A percentile compares a stretch with the other conserved stretches of the same genome.
Evolutionary conservation across 2,329 filamentous ascomycete species (phyloP).

Genomic region (Nannizziopsis barbatae): DNA sequence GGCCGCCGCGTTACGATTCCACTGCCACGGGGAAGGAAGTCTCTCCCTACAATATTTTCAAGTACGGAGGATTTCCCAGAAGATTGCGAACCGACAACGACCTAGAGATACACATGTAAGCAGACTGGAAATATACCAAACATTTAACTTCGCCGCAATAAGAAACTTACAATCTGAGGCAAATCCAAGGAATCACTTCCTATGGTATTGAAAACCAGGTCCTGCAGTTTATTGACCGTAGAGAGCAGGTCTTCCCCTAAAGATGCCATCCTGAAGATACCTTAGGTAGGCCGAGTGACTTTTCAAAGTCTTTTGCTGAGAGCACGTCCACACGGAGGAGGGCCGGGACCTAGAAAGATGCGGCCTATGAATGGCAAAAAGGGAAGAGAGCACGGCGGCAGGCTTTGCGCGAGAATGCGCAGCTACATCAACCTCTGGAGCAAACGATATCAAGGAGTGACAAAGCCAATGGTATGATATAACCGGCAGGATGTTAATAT

Average conservation of each 20-base stretch:
- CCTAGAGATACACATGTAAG: conserved; percentile 44
- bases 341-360: neutral
- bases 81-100: conserved; percentile 96
- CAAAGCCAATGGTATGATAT: neutral
- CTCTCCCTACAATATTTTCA: conserved; percentile 95
- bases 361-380: neutral
- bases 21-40: conserved; percentile 91
- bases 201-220: conserved; percentile 98
- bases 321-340: neutral
- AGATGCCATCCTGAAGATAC: conserved; percentile 60
- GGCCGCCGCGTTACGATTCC: conserved; percentile 93
- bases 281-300: neutral
- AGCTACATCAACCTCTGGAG: conserved; percentile 3
- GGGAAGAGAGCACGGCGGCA: neutral
- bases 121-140: conserved; percentile 2
- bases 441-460: neutral
- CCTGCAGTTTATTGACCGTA: conserved; percentile 96
- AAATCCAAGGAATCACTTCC: conserved; percentile 96
- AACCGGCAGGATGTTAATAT: neutral
- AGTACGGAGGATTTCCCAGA: conserved; percentile 97
- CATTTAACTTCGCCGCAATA: neutral
- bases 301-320: neutral
- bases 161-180: conserved; percentile 80
- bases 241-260: conserved; percentile 90
- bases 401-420: neutral